Percentiles rank a stretch among this genome's conserved stretches.
Conservation (phyloP, 2,329 filamentous ascomycete species). For the Sarocladiaceae sp. region DNA sequence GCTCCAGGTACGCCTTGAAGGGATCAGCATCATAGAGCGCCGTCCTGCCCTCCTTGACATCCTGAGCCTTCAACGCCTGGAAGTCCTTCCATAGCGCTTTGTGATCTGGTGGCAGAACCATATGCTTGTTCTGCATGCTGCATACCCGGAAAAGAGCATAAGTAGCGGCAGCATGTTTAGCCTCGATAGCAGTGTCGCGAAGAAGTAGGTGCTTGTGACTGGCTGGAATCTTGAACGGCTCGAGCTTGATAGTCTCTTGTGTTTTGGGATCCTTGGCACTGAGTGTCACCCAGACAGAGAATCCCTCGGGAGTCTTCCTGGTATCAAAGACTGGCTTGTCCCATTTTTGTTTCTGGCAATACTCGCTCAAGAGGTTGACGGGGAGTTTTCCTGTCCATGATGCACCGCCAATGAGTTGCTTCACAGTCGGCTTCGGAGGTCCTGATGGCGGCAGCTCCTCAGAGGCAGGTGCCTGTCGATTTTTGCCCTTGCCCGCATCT, state of each 20-base stretch:
- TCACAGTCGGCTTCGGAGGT: constrained; percentile 58
- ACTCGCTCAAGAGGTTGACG: constrained; percentile 87
- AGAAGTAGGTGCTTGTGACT: constrained; percentile 71
- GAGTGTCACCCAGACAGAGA: constrained; percentile 77
- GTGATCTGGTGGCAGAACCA: constrained; percentile 88
- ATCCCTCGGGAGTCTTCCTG: constrained; percentile 68
- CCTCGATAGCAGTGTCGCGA: constrained; percentile 80
- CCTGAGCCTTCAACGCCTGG: constrained; percentile 72
- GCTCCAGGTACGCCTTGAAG: constrained; percentile 74
- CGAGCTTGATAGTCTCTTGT: constrained; percentile 67
- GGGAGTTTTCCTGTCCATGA: constrained; percentile 98
- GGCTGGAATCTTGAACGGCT: constrained; percentile 76
- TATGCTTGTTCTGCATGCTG: constrained; percentile 94
- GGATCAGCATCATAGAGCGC: constrained; percentile 98
- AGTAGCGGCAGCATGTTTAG: constrained; percentile 87
- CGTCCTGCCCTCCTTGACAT: constrained; percentile 68
- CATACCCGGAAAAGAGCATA: constrained; percentile 89
- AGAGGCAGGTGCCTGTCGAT: constrained; percentile 24
- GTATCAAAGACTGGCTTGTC: constrained; percentile 89
- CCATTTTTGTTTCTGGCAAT: constrained; percentile 96
- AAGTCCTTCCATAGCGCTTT: constrained; percentile 91
- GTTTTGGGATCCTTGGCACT: constrained; percentile 77
- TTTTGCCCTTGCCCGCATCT: constrained; percentile 43
- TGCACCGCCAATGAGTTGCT: constrained; percentile 85
- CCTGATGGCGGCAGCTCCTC: constrained; percentile 31